phyloP scores from a whole-genome alignment of 2,329 filamentous ascomycete genomes.

The Aspergillus jensenii region DNA sequence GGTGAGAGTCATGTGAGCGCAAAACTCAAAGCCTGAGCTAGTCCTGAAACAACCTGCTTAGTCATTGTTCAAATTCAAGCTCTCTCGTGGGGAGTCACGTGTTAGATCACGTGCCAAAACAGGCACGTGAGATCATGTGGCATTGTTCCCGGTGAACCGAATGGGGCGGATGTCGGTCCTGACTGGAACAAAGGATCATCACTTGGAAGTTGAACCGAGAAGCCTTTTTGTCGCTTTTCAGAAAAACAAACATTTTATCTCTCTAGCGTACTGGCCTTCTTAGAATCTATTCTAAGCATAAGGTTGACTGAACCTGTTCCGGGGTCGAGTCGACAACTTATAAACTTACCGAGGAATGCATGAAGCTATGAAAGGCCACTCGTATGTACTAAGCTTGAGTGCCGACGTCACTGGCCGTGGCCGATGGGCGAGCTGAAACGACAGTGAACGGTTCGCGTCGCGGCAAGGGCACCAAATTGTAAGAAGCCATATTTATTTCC shows the following conservation, averaged over 20 bases:
- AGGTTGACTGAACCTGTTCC: no score
- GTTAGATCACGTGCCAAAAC: not conserved
- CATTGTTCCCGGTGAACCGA: constrained; percentile 1
- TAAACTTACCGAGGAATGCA: not conserved
- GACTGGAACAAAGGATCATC: constrained; percentile 1
- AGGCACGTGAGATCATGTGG: constrained; percentile 2
- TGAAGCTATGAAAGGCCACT: not conserved
- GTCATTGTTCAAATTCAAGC: not conserved
- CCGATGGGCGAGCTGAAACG: constrained; percentile 12
- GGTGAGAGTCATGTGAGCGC: constrained; percentile 20
- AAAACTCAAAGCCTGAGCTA: constrained; percentile 14
- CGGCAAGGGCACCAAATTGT: constrained; percentile 3
- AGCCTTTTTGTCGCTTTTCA: not conserved
- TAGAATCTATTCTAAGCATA: not conserved
- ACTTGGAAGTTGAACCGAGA: not conserved
- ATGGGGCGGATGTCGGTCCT: not conserved
- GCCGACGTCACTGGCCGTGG: constrained; percentile 31
- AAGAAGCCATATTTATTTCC: not conserved
- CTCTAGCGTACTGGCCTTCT: no score
- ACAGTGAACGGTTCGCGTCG: not conserved
- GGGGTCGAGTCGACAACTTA: not conserved
- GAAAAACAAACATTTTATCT: not conserved
- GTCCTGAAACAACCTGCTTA: constrained; percentile 3
- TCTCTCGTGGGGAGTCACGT: not conserved
- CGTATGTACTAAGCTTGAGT: not conserved